Evolutionary conservation across 441 rosid genomes (phyloP), one percentile per base, ranked within the genome.

Genomic region (Corymbia citriodora): DNA sequence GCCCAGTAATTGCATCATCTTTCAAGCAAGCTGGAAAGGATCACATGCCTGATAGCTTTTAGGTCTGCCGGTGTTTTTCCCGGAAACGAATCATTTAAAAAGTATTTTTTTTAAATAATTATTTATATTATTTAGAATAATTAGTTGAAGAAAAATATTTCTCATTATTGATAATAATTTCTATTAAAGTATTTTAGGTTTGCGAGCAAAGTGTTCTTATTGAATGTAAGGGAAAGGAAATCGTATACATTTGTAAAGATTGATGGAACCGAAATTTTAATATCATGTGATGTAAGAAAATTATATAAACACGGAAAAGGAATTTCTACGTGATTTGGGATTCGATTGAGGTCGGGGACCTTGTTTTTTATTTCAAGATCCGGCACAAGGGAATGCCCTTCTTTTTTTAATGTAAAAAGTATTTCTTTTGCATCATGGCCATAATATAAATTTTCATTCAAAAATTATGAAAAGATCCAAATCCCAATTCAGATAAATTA

Each of bases 111-210:
- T 40, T 4, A 61, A 61, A 61, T 27, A 27, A 61, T 61, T 27
- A 27, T 61, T 27, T 12, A 27, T 10, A 29, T 27, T 0, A 3
- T 8, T 27, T 2, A 14, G 2, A 61, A 61, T 27, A 2, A 61
- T 59, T 33, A 33, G 33, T 33, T 33, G 33, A 33, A 33, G 33
- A 63, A 29, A 29, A 29, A 13, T 6, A 63, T 27, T 7, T 29
- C 40, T 63, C 1, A 63, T 14, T 0, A 29, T 29, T 0, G 2
- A 29, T 27, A 13, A 31, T 16, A 31, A 16, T 68, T 68, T 31
- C 31, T 31, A 0, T 68, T 0, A 4, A 31, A 68, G 4, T 4
- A 31, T 31, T 68, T 68, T 31, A 68, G 2, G 4, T 68, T 14
- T 15, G 36, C 2, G 17, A n/a, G 36, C 17, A 15, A 15, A 8